Evolutionary conservation across 2,329 filamentous ascomycete genomes (phyloP), one percentile per base, ranked within the genome.

Genomic region (Stromatinia cepivora): DNA sequence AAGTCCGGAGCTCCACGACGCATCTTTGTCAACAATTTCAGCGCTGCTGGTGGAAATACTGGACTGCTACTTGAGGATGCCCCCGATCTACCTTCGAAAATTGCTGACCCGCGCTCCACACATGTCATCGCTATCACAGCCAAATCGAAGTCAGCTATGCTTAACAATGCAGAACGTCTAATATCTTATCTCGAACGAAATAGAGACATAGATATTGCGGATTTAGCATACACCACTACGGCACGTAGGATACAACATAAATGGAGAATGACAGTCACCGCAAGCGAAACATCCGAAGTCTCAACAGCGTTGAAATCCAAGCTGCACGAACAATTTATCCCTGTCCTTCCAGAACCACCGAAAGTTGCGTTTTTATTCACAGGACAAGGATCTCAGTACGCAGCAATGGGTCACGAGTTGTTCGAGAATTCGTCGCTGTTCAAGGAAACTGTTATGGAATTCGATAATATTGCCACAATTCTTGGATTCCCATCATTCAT

Each of bases 231-330:
- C 63, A 78, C 77, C 3, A 76, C 75, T 9, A 76, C 75, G 36
- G 76, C 75, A 20, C 84, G 89, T 31, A 84, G 85, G 57, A 84
- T 87, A 15, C 88, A 90, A 72, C 85, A 88, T 77, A 81, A 84
- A 73, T 86, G 84, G 80, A 83, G 87, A 39, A 81, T 87, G 77
- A 83, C 82, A 54, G 81, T 85, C 56, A 77, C 81, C 4, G 84
- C 81, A 36, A 64, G 25, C 17, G 58, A 69, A 9, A 39, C 53
- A 48, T 69, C 58, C 4, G 66, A 79, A 90, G 89, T 8, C 6
- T 54, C 66, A 17, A 48, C 25, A 64, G 58, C 58, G 1, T 28
- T 69, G 15, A 69, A 64, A 48, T 69, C 66, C 3, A 69, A 69
- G 4, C 39, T 69, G 11, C 66, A 69, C n/a, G 58, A 69, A n/a